Conservation (phyloP, 129 eudicot species). For the Rutidosis leptorrhynchoides region DNA sequence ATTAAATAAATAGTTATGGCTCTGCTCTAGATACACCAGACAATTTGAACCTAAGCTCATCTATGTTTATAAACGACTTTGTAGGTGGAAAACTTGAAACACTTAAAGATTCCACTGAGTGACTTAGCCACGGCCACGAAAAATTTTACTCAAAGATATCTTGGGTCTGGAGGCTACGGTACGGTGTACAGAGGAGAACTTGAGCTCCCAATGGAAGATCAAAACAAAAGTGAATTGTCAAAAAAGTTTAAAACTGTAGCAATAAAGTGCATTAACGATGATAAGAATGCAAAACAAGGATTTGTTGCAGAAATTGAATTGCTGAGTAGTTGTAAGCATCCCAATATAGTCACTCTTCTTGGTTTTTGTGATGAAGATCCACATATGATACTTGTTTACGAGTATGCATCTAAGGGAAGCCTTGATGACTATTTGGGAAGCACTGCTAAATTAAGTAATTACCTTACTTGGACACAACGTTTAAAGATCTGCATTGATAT, state of each 20-base stretch:
- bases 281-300: background rate
- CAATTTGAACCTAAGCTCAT: too few relatives aligned
- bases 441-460: background rate
- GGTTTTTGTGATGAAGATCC: background rate
- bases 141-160: background rate
- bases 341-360: background rate
- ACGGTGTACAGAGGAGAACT: background rate
- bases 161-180: background rate
- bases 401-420: background rate
- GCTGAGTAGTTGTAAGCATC: background rate
- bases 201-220: background rate
- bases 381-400: background rate
- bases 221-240: background rate
- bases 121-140: background rate
- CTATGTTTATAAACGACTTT: too few relatives aligned
- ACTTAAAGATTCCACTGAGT: background rate
- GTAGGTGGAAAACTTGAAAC: background rate
- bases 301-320: background rate
- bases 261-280: background rate
- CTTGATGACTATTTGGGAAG: background rate
- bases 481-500: background rate
- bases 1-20: too few relatives aligned
- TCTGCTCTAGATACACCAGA: too few relatives aligned
- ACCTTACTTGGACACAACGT: background rate
- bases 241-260: background rate